These are phyloP conservation scores for Chlorella sp. DNA, from an alignment of 139 green algal species.

Conservation along the genomic window DNA sequence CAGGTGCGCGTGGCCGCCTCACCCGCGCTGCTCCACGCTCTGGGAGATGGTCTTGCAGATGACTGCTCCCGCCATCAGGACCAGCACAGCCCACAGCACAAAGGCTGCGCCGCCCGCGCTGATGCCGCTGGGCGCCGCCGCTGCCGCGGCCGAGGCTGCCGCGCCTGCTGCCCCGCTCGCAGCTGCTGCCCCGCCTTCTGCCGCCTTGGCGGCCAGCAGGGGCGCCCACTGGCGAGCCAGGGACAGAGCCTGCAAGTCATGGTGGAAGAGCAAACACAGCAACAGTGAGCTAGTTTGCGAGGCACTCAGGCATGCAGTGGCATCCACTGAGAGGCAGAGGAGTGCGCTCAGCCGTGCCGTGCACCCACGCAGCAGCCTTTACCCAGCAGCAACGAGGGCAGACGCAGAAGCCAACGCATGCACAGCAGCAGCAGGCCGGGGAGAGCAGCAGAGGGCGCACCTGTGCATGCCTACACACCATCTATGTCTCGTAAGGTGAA, in stretches of 20 bases:
- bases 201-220: neutral
- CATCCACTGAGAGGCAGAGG: neutral
- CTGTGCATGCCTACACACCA: neutral
- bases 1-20: neutral
- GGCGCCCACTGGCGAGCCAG: neutral
- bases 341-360: too few relatives aligned
- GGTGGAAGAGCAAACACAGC: neutral
- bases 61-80: neutral
- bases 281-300: too few relatives aligned
- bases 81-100: neutral
- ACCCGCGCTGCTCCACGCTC: conserved; percentile 13
- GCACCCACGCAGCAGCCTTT: neutral
- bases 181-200: neutral
- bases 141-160: neutral
- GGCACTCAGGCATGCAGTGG: neutral
- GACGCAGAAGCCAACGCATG: too few relatives aligned
- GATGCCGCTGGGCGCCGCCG: neutral
- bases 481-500: neutral
- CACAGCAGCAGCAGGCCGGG: too few relatives aligned
- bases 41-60: conserved; percentile 10
- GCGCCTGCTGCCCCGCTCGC: neutral
- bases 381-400: neutral
- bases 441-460: too few relatives aligned
- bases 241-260: neutral
- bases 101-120: neutral